Evolutionary conservation across 768 basidiomycete genomes (phyloP).

Genomic region (Macrolepiota fuliginosa): DNA sequence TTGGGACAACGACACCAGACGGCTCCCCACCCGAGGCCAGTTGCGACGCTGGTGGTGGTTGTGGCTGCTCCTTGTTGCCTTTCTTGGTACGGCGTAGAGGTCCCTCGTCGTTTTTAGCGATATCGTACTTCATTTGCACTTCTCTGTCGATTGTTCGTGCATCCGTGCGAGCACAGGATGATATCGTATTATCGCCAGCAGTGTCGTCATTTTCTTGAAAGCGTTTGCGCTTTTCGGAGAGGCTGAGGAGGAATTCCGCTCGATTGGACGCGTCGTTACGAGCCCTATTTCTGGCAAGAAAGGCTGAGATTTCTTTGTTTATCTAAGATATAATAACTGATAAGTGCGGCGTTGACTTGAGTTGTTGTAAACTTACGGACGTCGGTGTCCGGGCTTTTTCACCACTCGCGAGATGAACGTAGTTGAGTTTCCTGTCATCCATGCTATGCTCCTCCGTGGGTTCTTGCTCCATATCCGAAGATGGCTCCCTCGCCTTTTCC

Average conservation of each 20-base stretch:
- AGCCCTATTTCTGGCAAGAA: slow-evolving; percentile 68
- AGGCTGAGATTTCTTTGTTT: slow-evolving; percentile 67
- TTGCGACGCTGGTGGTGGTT: neutral
- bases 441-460: slow-evolving; percentile 25
- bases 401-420: slow-evolving; percentile 49
- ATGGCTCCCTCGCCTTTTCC: slow-evolving; percentile 9
- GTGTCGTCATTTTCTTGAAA: slow-evolving; percentile 28
- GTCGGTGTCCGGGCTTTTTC: slow-evolving; percentile 50
- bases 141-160: slow-evolving; percentile 71
- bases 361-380: slow-evolving; percentile 43
- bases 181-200: slow-evolving; percentile 15
- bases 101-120: slow-evolving; percentile 81
- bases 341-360: neutral
- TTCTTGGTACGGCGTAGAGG: slow-evolving; percentile 46
- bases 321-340: slow-evolving; percentile 36
- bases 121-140: slow-evolving; percentile 83
- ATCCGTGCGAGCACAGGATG: slow-evolving; percentile 74
- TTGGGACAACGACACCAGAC: slow-evolving; percentile 1
- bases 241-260: slow-evolving; percentile 64
- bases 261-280: slow-evolving; percentile 78
- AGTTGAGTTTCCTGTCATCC: slow-evolving; percentile 69
- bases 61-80: slow-evolving; percentile 39
- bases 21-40: neutral
- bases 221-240: slow-evolving; percentile 51
- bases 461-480: slow-evolving; percentile 9